Evolutionary conservation across 2,329 filamentous ascomycete genomes (phyloP).

Genomic region (Aspergillus intermedius): DNA sequence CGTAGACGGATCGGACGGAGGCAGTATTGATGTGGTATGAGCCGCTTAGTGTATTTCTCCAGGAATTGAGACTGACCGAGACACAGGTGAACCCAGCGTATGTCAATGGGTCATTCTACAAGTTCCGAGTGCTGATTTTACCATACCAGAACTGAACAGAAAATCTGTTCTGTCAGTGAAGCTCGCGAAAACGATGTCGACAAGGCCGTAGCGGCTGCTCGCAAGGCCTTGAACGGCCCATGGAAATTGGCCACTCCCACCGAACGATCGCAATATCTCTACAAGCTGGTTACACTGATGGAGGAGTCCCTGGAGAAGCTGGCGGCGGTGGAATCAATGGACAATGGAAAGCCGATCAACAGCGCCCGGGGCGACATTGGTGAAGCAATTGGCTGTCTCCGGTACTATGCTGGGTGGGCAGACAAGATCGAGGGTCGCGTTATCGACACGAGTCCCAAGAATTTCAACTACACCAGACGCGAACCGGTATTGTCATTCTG

Average conservation of each 20-base stretch:
- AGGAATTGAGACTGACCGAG: too few species aligned
- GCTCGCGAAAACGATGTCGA: conserved; percentile 53
- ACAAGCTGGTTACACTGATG: conserved; percentile 69
- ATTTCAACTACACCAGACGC: conserved; percentile 70
- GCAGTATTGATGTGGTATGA: too few species aligned
- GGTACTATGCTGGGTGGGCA: conserved; percentile 66
- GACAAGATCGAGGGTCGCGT: conserved; percentile 85
- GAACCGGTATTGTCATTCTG: conserved; percentile 48
- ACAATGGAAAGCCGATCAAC: conserved; percentile 41
- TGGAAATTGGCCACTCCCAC: conserved; percentile 64
- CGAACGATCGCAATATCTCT: conserved; percentile 60
- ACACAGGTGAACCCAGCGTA: too few species aligned
- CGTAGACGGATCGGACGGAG: too few species aligned
- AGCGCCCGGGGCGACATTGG: conserved; percentile 55
- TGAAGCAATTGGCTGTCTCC: conserved; percentile 47
- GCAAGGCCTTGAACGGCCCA: conserved; percentile 69
- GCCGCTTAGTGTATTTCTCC: too few species aligned
- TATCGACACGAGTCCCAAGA: conserved; percentile 64
- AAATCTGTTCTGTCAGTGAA: not conserved
- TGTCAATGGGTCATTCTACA: too few species aligned
- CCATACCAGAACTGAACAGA: not conserved
- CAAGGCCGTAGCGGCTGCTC: conserved; percentile 72
- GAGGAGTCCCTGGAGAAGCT: conserved; percentile 71
- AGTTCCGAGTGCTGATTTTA: too few species aligned
- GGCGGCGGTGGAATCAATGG: conserved; percentile 74